Conservation (phyloP, 257 asterid genomes). For the Przewalskia tangutica region DNA sequence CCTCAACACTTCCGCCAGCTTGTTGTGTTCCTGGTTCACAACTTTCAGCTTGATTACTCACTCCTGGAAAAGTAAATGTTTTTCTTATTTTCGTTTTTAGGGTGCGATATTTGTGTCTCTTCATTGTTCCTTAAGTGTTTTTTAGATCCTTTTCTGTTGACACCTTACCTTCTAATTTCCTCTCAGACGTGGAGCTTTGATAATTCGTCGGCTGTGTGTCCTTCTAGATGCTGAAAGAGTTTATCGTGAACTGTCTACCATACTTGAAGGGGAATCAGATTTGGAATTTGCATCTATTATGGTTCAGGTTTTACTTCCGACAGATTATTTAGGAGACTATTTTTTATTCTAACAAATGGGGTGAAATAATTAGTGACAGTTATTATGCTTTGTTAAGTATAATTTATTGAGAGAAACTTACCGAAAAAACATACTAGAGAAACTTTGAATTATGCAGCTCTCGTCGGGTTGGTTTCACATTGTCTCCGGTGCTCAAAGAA, state of each 20-base stretch:
- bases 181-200: constrained; percentile 93
- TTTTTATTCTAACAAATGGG: neutral
- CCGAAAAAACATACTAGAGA: neutral
- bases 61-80: constrained; percentile 76
- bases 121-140: neutral
- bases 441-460: neutral
- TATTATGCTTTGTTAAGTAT: neutral
- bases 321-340: neutral
- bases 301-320: constrained; percentile 65
- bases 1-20: constrained; percentile 76
- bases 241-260: constrained; percentile 78
- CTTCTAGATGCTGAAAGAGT: constrained; percentile 87
- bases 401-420: neutral
- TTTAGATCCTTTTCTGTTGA: neutral
- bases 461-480: neutral
- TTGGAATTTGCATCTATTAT: constrained; percentile 79
- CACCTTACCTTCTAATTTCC: constrained; percentile 9
- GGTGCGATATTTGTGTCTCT: neutral
- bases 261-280: constrained; percentile 84
- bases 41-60: constrained; percentile 67
- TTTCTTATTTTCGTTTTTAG: neutral
- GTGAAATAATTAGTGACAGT: neutral
- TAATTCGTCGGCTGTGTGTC: constrained; percentile 80
- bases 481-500: too few relatives aligned
- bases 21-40: constrained; percentile 59